These are phyloP conservation scores for Pythium rhizo-oryzae DNA, from an alignment of 352 stramenopile species.

Conservation along the genomic window DNA sequence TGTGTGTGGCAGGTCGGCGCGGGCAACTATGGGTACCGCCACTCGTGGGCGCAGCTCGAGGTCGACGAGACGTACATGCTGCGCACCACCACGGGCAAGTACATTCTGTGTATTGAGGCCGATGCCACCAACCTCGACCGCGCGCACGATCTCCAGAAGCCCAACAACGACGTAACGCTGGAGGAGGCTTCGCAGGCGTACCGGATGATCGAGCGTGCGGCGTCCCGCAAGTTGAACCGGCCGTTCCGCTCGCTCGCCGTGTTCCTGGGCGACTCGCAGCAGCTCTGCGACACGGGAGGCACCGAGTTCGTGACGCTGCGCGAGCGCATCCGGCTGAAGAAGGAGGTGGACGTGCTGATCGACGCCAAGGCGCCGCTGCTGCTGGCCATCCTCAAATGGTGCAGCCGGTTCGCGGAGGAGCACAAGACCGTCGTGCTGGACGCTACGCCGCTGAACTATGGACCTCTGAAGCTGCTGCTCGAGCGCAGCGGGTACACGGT, in stretches of 20 bases:
- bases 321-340: slow-evolving; percentile 52
- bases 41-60: slow-evolving; percentile 53
- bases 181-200: slow-evolving; percentile 69
- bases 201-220: slow-evolving; percentile 55
- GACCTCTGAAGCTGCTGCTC: slow-evolving; percentile 41
- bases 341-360: slow-evolving; percentile 73
- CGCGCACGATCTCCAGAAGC: slow-evolving; percentile 46
- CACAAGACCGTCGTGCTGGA: slow-evolving; percentile 62
- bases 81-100: slow-evolving; percentile 64
- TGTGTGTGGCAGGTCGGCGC: slow-evolving; percentile 56
- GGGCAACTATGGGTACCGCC: slow-evolving; percentile 60
- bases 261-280: slow-evolving; percentile 55
- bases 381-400: slow-evolving; percentile 63
- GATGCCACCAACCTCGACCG: slow-evolving; percentile 56
- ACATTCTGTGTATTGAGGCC: slow-evolving; percentile 65
- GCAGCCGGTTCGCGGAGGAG: slow-evolving; percentile 46
- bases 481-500: slow-evolving; percentile 53
- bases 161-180: slow-evolving; percentile 49
- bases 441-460: slow-evolving; percentile 58
- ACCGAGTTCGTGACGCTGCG: slow-evolving; percentile 51
- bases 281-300: slow-evolving; percentile 55
- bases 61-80: slow-evolving; percentile 60
- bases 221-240: slow-evolving; percentile 41
- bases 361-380: slow-evolving; percentile 61
- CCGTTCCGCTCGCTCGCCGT: slow-evolving; percentile 63